A percentile compares a stretch with the other conserved stretches of the same genome.
phyloP scores from a whole-genome alignment of 2,329 filamentous ascomycete species.

The Rutstroemia sydowiana region DNA sequence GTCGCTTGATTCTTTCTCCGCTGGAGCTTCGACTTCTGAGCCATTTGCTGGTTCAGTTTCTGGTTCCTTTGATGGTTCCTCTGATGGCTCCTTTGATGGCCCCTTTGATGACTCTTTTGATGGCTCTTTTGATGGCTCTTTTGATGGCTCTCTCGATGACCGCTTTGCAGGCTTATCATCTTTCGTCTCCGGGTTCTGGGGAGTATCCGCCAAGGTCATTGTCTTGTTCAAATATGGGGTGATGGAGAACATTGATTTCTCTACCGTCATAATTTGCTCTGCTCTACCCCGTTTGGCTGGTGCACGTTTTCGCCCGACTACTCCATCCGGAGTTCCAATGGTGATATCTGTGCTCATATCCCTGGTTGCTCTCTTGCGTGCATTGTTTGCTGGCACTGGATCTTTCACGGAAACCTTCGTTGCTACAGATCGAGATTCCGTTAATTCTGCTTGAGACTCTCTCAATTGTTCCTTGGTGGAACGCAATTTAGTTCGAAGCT shows the following conservation, averaged over 20 bases:
- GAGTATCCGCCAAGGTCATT: slow-evolving; percentile 43
- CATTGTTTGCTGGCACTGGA: slow-evolving; percentile 26
- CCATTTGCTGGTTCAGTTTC: too few relatives aligned
- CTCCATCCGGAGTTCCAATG: slow-evolving; percentile 44
- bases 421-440: slow-evolving; percentile 31
- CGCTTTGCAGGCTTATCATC: slow-evolving; percentile 1
- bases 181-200: slow-evolving; percentile 9
- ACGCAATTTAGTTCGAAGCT: slow-evolving; percentile 40
- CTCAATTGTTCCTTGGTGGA: slow-evolving; percentile 67
- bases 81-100: too few relatives aligned
- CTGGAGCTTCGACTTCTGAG: slow-evolving; percentile 7
- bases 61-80: too few relatives aligned
- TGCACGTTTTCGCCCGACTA: slow-evolving; percentile 35
- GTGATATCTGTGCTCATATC: slow-evolving; percentile 37
- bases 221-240: slow-evolving; percentile 85
- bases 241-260: slow-evolving; percentile 89
- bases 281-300: slow-evolving; percentile 48
- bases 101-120: slow-evolving; percentile 11
- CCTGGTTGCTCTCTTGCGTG: slow-evolving; percentile 36
- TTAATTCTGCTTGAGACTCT: slow-evolving; percentile 43
- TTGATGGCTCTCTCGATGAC: too few relatives aligned
- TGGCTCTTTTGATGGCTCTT: too few relatives aligned
- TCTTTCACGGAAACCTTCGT: slow-evolving; percentile 11
- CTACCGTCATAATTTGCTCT: slow-evolving; percentile 58
- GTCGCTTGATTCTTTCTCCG: slow-evolving; percentile 9